A percentile compares a stretch with the other conserved stretches of the same genome.
phyloP scores from a whole-genome alignment of 225 moss, liverwort and hornwort genomes.

The Pleurozium schreberi region DNA sequence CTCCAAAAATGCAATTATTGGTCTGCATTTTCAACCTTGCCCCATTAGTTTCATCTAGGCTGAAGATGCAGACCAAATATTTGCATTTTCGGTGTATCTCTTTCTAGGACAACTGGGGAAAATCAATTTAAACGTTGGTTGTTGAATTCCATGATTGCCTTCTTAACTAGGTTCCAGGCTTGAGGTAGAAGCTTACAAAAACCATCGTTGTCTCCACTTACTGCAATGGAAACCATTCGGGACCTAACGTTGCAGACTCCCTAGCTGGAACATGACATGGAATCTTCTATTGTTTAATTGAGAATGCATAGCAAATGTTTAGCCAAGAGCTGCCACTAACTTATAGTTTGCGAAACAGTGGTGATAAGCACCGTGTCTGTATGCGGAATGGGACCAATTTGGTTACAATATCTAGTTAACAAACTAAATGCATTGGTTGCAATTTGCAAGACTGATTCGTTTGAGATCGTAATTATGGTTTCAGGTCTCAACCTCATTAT shows the following conservation, averaged over 20 bases:
- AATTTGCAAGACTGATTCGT: not conserved
- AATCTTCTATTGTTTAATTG: not conserved
- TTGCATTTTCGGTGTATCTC: not conserved
- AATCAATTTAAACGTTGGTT: not conserved
- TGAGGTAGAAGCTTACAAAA: not conserved
- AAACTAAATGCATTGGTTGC: not conserved
- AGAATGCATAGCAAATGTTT: not conserved
- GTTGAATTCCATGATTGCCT: not conserved
- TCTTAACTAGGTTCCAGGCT: not conserved
- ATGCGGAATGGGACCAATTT: not conserved
- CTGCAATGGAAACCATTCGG: not conserved
- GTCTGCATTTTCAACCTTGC: not conserved
- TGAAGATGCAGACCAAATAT: not conserved
- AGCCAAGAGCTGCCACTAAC: not conserved
- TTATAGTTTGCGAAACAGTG: not conserved
- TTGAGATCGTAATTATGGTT: not conserved
- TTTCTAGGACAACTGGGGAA: not conserved
- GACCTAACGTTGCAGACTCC: not conserved
- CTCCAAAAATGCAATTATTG: not conserved
- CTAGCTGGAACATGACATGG: not conserved
- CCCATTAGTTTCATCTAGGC: not conserved
- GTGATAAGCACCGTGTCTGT: not conserved
- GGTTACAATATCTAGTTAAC: not conserved
- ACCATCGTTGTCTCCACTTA: not conserved
- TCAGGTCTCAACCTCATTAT: not conserved